A percentile compares a stretch with the other conserved stretches of the same genome.
Conservation (phyloP, 257 asterid species). For the Striga asiatica region DNA sequence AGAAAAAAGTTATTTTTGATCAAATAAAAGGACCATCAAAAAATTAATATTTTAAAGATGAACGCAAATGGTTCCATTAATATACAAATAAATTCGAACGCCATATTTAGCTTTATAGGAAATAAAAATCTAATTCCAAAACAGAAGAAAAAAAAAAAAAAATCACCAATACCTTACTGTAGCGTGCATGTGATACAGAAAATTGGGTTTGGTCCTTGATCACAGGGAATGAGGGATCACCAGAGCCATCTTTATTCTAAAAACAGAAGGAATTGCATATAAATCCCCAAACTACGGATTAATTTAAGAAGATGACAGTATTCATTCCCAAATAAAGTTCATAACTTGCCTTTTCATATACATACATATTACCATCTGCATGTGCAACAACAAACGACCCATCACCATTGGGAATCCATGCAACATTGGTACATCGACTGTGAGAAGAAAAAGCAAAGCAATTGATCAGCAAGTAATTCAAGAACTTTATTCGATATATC, state of each 20-base stretch:
- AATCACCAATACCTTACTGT: slow-evolving; percentile 64
- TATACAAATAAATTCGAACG: slow-evolving; percentile 8
- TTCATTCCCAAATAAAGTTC: slow-evolving; percentile 10
- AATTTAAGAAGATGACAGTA: slow-evolving; percentile 8
- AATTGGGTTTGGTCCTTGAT: slow-evolving; percentile 93
- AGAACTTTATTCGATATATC: not conserved
- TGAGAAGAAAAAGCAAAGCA: slow-evolving; percentile 20
- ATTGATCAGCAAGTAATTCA: not conserved
- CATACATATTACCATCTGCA: slow-evolving; percentile 82
- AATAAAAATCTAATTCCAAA: not conserved
- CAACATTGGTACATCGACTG: slow-evolving; percentile 85
- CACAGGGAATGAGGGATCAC: slow-evolving; percentile 89
- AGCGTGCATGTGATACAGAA: slow-evolving; percentile 90
- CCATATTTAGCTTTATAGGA: not conserved
- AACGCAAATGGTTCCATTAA: too few relatives aligned
- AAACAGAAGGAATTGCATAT: slow-evolving; percentile 16
- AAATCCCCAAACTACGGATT: not conserved
- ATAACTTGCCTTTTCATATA: slow-evolving; percentile 88
- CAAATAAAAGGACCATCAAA: too few relatives aligned
- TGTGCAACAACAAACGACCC: slow-evolving; percentile 87
- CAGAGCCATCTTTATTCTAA: slow-evolving; percentile 87
- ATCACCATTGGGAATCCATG: slow-evolving; percentile 94
- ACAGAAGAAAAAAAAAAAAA: not conserved
- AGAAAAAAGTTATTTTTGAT: too few relatives aligned
- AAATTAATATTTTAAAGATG: too few relatives aligned